These are phyloP conservation scores for Biancaea sappan DNA, from an alignment of 306 rosid species.

Conservation along the genomic window DNA sequence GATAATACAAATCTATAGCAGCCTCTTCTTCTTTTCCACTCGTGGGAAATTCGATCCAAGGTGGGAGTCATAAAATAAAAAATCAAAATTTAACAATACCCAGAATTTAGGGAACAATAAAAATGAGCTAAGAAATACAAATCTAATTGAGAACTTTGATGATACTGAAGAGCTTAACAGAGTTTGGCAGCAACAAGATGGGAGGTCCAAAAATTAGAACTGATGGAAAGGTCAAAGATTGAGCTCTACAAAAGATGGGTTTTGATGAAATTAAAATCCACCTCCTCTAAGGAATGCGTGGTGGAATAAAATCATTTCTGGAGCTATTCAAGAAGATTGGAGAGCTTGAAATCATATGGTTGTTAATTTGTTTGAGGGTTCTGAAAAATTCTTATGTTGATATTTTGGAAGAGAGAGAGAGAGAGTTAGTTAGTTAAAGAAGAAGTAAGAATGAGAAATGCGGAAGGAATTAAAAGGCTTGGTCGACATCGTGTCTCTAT, in stretches of 20 bases:
- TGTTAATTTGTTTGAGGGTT: neutral
- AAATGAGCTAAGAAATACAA: conserved; percentile 5
- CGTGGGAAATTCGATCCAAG: too few relatives aligned
- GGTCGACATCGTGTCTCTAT: too few relatives aligned
- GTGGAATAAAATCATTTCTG: conserved; percentile 1
- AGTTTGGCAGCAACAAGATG: conserved; percentile 96
- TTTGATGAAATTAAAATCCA: neutral
- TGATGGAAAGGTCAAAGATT: conserved; percentile 62
- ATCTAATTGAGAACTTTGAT: conserved; percentile 81
- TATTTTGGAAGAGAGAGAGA: conserved; percentile 41
- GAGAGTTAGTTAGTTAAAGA: neutral
- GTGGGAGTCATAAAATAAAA: conserved; percentile 69
- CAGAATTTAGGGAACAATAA: neutral
- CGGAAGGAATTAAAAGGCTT: conserved; percentile 34
- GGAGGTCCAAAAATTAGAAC: conserved; percentile 92
- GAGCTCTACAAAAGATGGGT: neutral
- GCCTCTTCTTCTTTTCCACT: too few relatives aligned
- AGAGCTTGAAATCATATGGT: conserved; percentile 6
- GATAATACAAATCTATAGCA: too few relatives aligned
- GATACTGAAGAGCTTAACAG: conserved; percentile 71
- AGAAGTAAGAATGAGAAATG: conserved; percentile 30
- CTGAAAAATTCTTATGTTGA: conserved; percentile 32
- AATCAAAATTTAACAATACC: conserved; percentile 34
- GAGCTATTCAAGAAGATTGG: conserved; percentile 11
- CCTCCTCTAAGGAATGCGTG: conserved; percentile 12